Conservation (phyloP, 345 rosid species). For the Mallotus nudiflorus region DNA sequence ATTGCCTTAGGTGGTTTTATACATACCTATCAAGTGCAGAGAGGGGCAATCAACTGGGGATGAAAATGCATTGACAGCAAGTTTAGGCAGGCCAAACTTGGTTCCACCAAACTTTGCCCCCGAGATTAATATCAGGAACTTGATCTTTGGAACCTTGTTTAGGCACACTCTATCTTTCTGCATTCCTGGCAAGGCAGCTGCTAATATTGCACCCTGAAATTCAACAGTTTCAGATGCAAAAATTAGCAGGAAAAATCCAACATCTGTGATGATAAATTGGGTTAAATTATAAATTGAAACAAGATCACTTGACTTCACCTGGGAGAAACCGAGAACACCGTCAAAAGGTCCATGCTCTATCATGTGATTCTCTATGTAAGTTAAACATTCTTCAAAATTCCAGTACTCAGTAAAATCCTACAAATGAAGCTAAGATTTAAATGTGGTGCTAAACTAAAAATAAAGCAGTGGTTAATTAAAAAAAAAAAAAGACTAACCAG, state of each 20-base stretch:
- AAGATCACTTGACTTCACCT: conserved; percentile 29
- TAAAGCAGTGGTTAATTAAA: neutral
- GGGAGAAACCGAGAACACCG: conserved; percentile 54
- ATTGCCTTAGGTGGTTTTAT: too few species aligned
- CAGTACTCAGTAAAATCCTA: conserved; percentile 41
- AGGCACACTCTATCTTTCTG: conserved; percentile 20
- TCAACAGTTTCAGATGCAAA: neutral
- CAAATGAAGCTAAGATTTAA: neutral
- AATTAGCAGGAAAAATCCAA: too few species aligned
- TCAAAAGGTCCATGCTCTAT: conserved; percentile 47
- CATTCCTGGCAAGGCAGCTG: conserved; percentile 20
- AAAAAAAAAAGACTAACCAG: conserved; percentile 18
- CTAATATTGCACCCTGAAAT: conserved; percentile 13
- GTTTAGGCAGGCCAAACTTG: conserved; percentile 12
- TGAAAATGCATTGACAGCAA: conserved; percentile 16
- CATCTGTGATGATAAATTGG: neutral
- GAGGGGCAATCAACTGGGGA: conserved; percentile 15
- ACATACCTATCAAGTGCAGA: conserved; percentile 18
- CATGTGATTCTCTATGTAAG: conserved; percentile 47
- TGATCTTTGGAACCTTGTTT: conserved; percentile 19
- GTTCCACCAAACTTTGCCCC: conserved; percentile 22
- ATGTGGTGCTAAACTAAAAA: too few species aligned
- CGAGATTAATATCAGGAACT: conserved; percentile 16
- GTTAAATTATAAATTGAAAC: neutral
- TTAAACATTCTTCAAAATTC: conserved; percentile 48